A percentile compares a stretch with the other conserved stretches of the same genome.
Conservation (phyloP, 2,329 filamentous ascomycete genomes). For the Fusarium tuaranense region DNA sequence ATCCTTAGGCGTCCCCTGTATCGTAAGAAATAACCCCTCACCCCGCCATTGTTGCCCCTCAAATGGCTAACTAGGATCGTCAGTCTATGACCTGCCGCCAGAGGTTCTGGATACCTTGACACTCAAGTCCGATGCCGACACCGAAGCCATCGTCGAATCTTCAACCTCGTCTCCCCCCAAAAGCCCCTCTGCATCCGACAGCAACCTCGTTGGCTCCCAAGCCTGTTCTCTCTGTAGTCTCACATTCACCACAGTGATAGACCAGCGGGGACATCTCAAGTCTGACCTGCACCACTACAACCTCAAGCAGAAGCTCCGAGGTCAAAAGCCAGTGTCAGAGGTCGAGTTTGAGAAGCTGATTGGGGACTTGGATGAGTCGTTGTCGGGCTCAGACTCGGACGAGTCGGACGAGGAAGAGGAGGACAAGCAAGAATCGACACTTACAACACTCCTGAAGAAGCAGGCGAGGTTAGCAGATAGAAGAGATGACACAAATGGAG, state of each 20-base stretch:
- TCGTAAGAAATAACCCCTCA: constrained; percentile 47
- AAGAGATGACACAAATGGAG: constrained; percentile 62
- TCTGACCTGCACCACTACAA: constrained; percentile 97
- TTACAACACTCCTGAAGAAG: constrained; percentile 83
- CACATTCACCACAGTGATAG: constrained; percentile 76
- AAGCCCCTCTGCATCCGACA: constrained; percentile 43
- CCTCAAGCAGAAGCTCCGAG: constrained; percentile 88
- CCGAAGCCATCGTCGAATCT: constrained; percentile 39
- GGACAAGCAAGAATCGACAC: constrained; percentile 72
- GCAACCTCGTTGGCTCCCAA: constrained; percentile 70
- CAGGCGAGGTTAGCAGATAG: constrained; percentile 79
- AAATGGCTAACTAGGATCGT: constrained; percentile 25
- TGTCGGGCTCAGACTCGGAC: constrained; percentile 86
- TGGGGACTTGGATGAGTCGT: constrained; percentile 87
- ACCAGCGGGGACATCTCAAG: constrained; percentile 87
- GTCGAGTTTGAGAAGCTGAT: constrained; percentile 88
- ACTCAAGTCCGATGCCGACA: constrained; percentile 52
- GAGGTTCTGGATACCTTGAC: constrained; percentile 78
- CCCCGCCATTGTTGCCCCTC: constrained; percentile 23
- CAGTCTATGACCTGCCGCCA: constrained; percentile 85
- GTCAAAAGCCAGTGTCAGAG: constrained; percentile 78
- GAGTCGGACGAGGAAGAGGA: constrained; percentile 76
- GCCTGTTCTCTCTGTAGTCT: constrained; percentile 85
- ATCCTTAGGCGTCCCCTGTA: constrained; percentile 65
- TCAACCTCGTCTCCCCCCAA: constrained; percentile 39